Evolutionary conservation across 179 eudicot genomes (phyloP), one percentile per base, ranked within the genome.

Genomic region (Actinidia polygama): DNA sequence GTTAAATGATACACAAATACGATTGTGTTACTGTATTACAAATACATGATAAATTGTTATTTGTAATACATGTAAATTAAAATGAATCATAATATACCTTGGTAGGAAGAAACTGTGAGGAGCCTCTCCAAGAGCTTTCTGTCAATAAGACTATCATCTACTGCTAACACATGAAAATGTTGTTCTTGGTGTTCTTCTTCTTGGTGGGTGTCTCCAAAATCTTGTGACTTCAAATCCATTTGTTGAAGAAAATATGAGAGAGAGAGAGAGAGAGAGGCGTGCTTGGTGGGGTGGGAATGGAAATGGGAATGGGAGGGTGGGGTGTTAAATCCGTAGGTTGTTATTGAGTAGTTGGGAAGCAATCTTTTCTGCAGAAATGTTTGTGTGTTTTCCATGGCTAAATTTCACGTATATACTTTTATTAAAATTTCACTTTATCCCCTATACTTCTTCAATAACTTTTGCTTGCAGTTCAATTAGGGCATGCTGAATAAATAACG

Each of bases 101-200:
- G 86, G 77, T 80, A 90, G 9, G 90, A 90, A 73, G 92, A 88
- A 59, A 81, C 46, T 9, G 90, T 85, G 75, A 90, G 92, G n/a
- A 90, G 90, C 84, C 83, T 90, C 83, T 90, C 89, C 75, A 90
- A 78, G 86, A 90, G 87, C 69, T 88, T 90, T 64, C 90, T 84
- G 72, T 90, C 92, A 78, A 78, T 85, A 18, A 76, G 73, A 67
- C 92, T 90, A 24, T 90, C 92, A 84, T 90, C 92, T 15, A 90
- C 92, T 3, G 92, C 92, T 83, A 90, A 80, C 1, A 85, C 91
- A 89, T 88, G 91, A 70, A 90, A 87, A 49, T 77, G 80, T 66
- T 82, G 80, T 7, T 30, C 74, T 71, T 51, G 11, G 46, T 80
- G 74, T 74, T 54, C 70, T 46, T 83, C 83, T 75, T 73, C 81